Base-by-base conservation (phyloP, 257 asterid genomes). In the Eucommia ulmoides region DNA sequence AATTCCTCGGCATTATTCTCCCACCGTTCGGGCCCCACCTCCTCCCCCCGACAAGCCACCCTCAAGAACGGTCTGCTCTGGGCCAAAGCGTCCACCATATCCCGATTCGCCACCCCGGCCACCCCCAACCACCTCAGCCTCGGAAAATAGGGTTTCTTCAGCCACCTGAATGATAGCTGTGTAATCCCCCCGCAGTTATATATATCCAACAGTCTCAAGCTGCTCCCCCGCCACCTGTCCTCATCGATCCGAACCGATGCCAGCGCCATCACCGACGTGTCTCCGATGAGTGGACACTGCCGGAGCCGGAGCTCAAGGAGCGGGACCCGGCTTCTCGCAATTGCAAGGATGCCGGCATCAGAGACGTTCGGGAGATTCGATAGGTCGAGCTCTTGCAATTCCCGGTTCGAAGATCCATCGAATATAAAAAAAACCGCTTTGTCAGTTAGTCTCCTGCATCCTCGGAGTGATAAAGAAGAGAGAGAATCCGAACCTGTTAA, bases 41-140 rank as follows among this genome's bases (percentile, higher is more conserved):
- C 98, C 79, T 85, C 96, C 1, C 98, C 96, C 20, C 76, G 78
- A 38, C 63, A 67, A 23, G 73, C 72, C 7, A 89, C 68, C 1
- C 68, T 87, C 66, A 85, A 22, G 55, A 74, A 77, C 20, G 88
- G 92, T 58, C 94, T 82, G 45, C 74, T 78, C 67, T 76, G 69
- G 17, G 63, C 65, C 44, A 89, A 64, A 45, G 65, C 65, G 53
- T 82, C 93, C 49, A 80, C 65, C 19, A 62, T 41, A 55, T 82
- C 89, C 54, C 84, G 70, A 68, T 77, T 82, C 68, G 70, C 53
- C 15, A 72, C 64, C 8, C 84, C 82, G 1, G 79, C 64, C 24
- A 89, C 81, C 17, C 98, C 94, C 71, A 89, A 46, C 96, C 93
- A 89, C 62, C 94, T 80, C 75, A 85, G 41, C 64, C 89, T 83